phyloP scores from a whole-genome alignment of 1,284 basidiomycete genomes.

The Ganoderma meredithae region DNA sequence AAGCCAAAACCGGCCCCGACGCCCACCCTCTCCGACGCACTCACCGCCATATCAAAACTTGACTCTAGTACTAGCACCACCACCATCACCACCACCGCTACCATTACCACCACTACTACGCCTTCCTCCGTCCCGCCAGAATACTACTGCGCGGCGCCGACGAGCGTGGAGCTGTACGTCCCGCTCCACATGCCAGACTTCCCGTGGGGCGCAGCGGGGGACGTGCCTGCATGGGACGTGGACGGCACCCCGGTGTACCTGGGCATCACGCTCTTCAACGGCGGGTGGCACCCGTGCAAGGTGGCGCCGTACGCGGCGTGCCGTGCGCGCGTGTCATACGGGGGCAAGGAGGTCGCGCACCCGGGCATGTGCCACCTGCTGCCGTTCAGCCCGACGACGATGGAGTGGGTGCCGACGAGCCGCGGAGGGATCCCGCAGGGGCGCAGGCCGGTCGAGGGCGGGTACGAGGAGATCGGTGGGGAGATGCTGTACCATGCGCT shows the following conservation, averaged over 20 bases:
- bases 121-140: not conserved
- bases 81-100: not conserved
- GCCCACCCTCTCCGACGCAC: not conserved
- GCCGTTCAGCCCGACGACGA: conserved; percentile 3
- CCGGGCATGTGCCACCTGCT: conserved; percentile 1
- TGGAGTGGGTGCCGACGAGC: conserved; percentile 12
- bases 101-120: not conserved
- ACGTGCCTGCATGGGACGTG: conserved; percentile 1
- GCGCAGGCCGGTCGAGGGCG: conserved; percentile 2
- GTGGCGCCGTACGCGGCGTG: not conserved
- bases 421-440: not conserved
- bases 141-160: not conserved
- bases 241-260: conserved; percentile 8
- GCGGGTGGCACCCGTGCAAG: conserved; percentile 12
- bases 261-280: conserved; percentile 6
- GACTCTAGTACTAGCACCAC: not conserved
- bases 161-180: not conserved
- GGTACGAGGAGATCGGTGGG: conserved; percentile 8
- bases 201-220: not conserved
- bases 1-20: not conserved
- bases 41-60: not conserved
- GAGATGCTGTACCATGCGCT: conserved; percentile 10
- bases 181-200: not conserved
- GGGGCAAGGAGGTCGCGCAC: conserved; percentile 1
- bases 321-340: conserved; percentile 4